A percentile compares a stretch with the other conserved stretches of the same genome.
Conservation (phyloP, 352 stramenopile species). For the Phytophthora agathidicida region DNA sequence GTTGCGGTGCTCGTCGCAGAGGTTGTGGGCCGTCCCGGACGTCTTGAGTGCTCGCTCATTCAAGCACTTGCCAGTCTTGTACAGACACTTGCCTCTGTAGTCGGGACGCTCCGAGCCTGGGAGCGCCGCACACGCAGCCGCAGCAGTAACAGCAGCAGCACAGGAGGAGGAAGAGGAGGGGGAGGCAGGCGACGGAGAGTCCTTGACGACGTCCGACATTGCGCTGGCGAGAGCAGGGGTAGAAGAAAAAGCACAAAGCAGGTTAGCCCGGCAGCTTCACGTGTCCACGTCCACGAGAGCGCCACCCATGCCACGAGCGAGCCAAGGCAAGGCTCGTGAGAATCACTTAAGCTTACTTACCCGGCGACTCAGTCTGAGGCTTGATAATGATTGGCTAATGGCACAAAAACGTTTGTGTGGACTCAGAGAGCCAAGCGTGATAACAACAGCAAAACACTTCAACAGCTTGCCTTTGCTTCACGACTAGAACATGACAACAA, state of each 20-base stretch:
- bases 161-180: conserved; percentile 3
- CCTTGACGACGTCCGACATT: conserved; percentile 31
- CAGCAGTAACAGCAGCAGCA: too few relatives aligned
- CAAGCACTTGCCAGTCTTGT: conserved; percentile 88
- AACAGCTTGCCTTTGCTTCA: too few relatives aligned
- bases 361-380: too few relatives aligned
- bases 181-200: neutral
- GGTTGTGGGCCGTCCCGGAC: conserved; percentile 80
- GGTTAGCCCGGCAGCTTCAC: conserved; percentile 18
- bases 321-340: too few relatives aligned
- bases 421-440: conserved; percentile 15
- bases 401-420: too few relatives aligned
- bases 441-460: too few relatives aligned
- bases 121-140: too few relatives aligned
- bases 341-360: too few relatives aligned
- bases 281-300: conserved; percentile 5
- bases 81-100: conserved; percentile 82
- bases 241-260: neutral
- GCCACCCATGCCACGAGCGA: conserved; percentile 4
- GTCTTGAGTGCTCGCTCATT: conserved; percentile 90
- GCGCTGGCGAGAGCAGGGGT: conserved; percentile 6
- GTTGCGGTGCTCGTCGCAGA: conserved; percentile 84
- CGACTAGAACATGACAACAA: neutral
- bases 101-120: conserved; percentile 36
- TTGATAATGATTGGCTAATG: too few relatives aligned